phyloP scores from a whole-genome alignment of 805 yeast genomes.

The Schizosaccharomyces osmophilus region DNA sequence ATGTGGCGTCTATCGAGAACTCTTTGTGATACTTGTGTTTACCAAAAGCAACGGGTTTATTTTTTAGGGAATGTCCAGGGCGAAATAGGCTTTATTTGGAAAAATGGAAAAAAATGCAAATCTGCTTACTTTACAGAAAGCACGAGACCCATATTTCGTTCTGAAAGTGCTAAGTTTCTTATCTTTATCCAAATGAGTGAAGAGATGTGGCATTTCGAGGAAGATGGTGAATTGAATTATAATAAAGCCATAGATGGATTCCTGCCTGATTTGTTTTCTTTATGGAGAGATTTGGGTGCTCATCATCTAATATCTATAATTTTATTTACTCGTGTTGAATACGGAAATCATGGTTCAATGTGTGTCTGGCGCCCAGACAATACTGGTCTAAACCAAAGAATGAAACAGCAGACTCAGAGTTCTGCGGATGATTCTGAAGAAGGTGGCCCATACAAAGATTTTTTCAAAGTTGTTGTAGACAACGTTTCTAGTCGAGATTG shows the following conservation, averaged over 20 bases:
- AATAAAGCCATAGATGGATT: constrained; percentile 79
- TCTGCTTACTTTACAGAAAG: constrained; percentile 51
- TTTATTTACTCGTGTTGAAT: constrained; percentile 45
- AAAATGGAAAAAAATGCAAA: constrained; percentile 41
- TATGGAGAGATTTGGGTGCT: constrained; percentile 69
- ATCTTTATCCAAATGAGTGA: constrained; percentile 70
- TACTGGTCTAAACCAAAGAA: not conserved
- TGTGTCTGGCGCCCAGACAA: not conserved
- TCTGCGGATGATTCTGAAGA: not conserved
- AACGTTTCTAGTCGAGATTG: constrained; percentile 73
- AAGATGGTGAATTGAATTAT: constrained; percentile 81
- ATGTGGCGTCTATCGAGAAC: constrained; percentile 32
- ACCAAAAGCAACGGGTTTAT: constrained; percentile 29
- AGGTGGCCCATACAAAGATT: constrained; percentile 22
- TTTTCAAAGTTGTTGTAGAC: constrained; percentile 81
- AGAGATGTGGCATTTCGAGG: constrained; percentile 97
- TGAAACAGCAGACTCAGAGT: not conserved
- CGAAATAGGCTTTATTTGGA: constrained; percentile 34
- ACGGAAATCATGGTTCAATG: constrained; percentile 18
- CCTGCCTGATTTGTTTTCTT: constrained; percentile 65
- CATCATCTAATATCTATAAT: constrained; percentile 83
- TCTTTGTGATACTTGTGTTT: constrained; percentile 34
- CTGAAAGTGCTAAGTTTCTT: constrained; percentile 68
- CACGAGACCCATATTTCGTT: constrained; percentile 65
- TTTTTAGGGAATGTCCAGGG: constrained; percentile 39